These are phyloP conservation scores for Trichomonas tenax DNA, from an alignment of 208 protist species.

Conservation along the genomic window DNA sequence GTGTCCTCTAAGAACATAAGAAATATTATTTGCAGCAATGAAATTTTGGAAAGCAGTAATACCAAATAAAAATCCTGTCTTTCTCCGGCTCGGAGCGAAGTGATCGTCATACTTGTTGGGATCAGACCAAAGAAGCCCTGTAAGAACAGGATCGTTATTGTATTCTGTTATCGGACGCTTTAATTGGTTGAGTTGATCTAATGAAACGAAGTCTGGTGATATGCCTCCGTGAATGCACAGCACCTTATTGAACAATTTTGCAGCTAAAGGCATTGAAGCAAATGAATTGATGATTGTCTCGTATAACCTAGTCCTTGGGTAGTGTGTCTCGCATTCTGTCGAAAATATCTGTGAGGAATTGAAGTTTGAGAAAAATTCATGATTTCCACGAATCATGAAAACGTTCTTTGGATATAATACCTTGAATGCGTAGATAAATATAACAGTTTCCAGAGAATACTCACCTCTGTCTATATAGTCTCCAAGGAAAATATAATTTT, in stretches of 20 bases:
- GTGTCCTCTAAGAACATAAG: not conserved
- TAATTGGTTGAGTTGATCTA: not conserved
- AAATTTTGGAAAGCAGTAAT: not conserved
- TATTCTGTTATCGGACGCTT: not conserved
- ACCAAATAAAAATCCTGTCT: not conserved
- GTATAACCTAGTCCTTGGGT: constrained; percentile 57
- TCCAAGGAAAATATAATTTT: constrained; percentile 9
- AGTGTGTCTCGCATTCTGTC: constrained; percentile 63
- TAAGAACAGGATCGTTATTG: not conserved
- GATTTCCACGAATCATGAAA: constrained; percentile 70
- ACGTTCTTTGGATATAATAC: constrained; percentile 59
- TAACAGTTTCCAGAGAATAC: not conserved
- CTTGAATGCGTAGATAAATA: not conserved
- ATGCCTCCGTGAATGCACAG: not conserved
- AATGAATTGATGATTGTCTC: constrained; percentile 63
- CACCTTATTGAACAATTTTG: constrained; percentile 36
- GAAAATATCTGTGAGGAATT: constrained; percentile 72
- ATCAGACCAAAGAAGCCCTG: not conserved
- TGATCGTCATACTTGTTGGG: not conserved
- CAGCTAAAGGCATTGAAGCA: constrained; percentile 59
- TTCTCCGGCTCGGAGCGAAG: not conserved
- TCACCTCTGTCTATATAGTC: not conserved
- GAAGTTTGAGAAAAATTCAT: constrained; percentile 71
- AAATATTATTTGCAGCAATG: not conserved
- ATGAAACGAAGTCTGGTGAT: not conserved